Evolutionary conservation across 805 yeast genomes (phyloP).

Genomic region (Metschnikowia shivogae): DNA sequence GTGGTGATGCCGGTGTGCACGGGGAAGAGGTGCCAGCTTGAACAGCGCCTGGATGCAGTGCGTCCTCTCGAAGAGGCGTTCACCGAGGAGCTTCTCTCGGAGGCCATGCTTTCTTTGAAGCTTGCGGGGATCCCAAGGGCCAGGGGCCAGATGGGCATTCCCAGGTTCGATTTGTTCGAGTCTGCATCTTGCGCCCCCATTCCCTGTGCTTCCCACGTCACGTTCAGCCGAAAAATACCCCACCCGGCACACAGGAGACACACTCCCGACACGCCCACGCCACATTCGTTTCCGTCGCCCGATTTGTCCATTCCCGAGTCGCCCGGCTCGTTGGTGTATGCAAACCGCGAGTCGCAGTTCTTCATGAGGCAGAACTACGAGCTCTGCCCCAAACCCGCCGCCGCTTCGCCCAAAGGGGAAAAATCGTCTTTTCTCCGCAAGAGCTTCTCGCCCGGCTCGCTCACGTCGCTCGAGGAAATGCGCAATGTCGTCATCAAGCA

Average conservation of each 20-base stretch:
- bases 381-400: neutral
- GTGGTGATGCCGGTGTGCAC: slow-evolving; percentile 11
- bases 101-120: slow-evolving; percentile 13
- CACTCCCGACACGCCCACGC: neutral
- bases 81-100: slow-evolving; percentile 7
- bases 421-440: neutral
- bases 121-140: neutral
- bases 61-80: slow-evolving; percentile 10
- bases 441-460: slow-evolving; percentile 1
- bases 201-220: no score
- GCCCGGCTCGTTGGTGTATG: neutral
- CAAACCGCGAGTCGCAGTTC: slow-evolving; percentile 1
- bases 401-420: neutral
- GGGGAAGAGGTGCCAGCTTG: slow-evolving; percentile 10
- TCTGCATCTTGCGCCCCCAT: no score
- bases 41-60: neutral
- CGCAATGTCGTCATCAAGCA: slow-evolving; percentile 27
- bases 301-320: no score
- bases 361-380: slow-evolving; percentile 1
- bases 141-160: neutral
- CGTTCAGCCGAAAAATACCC: neutral
- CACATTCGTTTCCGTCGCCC: neutral
- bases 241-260: neutral
- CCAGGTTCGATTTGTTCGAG: neutral
- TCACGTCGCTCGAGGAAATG: slow-evolving; percentile 10